Evolutionary conservation across 805 yeast genomes (phyloP).

Genomic region (Metschnikowia noctiluminum): DNA sequence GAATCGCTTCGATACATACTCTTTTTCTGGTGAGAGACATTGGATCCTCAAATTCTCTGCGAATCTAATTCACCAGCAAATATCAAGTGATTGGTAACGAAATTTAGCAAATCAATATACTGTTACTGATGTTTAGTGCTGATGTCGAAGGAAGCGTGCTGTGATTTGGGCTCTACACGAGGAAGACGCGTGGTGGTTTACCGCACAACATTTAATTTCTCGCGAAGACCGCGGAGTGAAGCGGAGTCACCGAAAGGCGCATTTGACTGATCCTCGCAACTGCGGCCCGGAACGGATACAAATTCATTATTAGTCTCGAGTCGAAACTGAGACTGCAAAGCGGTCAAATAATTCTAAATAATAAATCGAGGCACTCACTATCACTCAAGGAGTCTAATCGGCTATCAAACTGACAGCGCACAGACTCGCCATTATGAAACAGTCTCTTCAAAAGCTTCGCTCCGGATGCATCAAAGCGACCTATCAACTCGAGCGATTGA

Average conservation of each 20-base stretch:
- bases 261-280: background rate
- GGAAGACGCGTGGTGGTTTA: background rate
- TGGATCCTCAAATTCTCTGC: background rate
- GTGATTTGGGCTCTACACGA: background rate
- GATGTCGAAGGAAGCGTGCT: no score
- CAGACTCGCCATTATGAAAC: slow-evolving; percentile 13
- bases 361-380: slow-evolving; percentile 22
- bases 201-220: background rate
- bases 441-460: slow-evolving; percentile 21
- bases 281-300: background rate
- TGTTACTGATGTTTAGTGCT: no score
- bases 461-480: slow-evolving; percentile 20
- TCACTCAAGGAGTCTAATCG: slow-evolving; percentile 19
- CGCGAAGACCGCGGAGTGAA: background rate
- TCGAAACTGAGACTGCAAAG: no score
- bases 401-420: slow-evolving; percentile 21
- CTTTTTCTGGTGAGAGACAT: slow-evolving; percentile 27
- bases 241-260: no score
- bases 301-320: no score
- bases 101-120: no score
- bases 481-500: slow-evolving; percentile 31
- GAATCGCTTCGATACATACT: slow-evolving; percentile 17
- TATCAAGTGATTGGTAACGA: no score
- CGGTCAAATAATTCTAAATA: slow-evolving; percentile 22
- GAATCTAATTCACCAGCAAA: no score